These are phyloP conservation scores for Solanum corneliomulleri DNA, from an alignment of 257 asterid genomes.

Conservation along the genomic window DNA sequence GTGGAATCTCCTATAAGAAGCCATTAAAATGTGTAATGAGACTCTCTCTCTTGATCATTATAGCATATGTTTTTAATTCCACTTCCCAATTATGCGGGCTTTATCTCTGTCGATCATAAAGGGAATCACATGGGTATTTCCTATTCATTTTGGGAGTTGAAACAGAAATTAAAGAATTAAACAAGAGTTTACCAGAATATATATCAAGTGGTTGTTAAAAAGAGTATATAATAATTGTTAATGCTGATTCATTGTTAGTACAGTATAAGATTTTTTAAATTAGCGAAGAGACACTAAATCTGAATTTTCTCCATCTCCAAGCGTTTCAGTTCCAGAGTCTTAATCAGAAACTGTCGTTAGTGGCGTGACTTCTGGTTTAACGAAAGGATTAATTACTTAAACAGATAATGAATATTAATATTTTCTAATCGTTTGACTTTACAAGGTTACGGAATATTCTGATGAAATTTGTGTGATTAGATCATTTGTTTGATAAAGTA, in stretches of 20 bases:
- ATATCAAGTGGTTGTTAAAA: not conserved
- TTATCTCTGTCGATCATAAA: not conserved
- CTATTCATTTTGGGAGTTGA: not conserved
- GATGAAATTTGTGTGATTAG: not conserved
- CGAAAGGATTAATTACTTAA: not conserved
- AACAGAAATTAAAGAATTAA: not conserved
- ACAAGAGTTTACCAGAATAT: not conserved
- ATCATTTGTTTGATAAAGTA: not conserved
- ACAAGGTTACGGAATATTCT: not conserved
- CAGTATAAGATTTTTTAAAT: not conserved
- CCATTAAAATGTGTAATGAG: not conserved
- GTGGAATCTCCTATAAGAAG: not conserved
- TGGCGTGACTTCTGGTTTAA: not conserved
- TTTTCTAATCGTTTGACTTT: not conserved
- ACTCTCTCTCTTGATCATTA: not conserved
- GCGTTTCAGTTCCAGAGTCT: not conserved
- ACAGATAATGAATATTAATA: not conserved
- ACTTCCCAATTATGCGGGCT: not conserved
- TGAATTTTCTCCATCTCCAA: not conserved
- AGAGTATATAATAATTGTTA: not conserved
- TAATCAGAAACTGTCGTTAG: not conserved
- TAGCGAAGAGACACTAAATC: not conserved
- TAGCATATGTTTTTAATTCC: not conserved
- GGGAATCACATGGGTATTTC: slow-evolving; percentile 10
- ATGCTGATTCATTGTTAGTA: not conserved